These are phyloP conservation scores for Blastosporella zonata DNA, from an alignment of 1,284 basidiomycete genomes.

Conservation along the genomic window DNA sequence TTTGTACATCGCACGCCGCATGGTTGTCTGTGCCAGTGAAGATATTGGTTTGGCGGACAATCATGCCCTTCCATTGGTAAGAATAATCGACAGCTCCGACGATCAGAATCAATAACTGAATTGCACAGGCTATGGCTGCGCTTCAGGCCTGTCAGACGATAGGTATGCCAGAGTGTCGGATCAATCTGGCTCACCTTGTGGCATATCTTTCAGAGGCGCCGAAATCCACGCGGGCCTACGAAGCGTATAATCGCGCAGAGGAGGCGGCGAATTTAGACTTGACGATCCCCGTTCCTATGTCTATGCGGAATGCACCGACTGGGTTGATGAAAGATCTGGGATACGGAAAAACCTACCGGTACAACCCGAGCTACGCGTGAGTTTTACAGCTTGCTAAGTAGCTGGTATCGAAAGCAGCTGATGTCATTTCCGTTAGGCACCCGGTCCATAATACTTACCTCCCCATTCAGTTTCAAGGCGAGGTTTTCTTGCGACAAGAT, in stretches of 20 bases:
- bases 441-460: slow-evolving; percentile 70
- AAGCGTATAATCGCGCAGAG: slow-evolving; percentile 74
- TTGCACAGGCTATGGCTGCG: slow-evolving; percentile 67
- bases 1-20: slow-evolving; percentile 76
- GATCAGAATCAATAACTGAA: background rate
- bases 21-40: slow-evolving; percentile 84
- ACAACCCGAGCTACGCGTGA: slow-evolving; percentile 76
- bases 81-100: slow-evolving; percentile 19
- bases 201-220: slow-evolving; percentile 81
- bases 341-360: slow-evolving; percentile 70
- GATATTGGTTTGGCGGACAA: slow-evolving; percentile 81
- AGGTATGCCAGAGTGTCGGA: slow-evolving; percentile 82
- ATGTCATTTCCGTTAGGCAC: slow-evolving; percentile 42
- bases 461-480: slow-evolving; percentile 40
- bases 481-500: slow-evolving; percentile 51
- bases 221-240: slow-evolving; percentile 80
- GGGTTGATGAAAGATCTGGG: slow-evolving; percentile 79
- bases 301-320: slow-evolving; percentile 88
- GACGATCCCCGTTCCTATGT: slow-evolving; percentile 67
- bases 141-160: slow-evolving; percentile 79
- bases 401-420: slow-evolving; percentile 2
- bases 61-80: slow-evolving; percentile 68
- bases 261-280: slow-evolving; percentile 53
- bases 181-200: slow-evolving; percentile 78
- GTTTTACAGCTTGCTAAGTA: slow-evolving; percentile 32